Conservation (phyloP, 2,329 filamentous ascomycete species). For the Penicillium sp. region DNA sequence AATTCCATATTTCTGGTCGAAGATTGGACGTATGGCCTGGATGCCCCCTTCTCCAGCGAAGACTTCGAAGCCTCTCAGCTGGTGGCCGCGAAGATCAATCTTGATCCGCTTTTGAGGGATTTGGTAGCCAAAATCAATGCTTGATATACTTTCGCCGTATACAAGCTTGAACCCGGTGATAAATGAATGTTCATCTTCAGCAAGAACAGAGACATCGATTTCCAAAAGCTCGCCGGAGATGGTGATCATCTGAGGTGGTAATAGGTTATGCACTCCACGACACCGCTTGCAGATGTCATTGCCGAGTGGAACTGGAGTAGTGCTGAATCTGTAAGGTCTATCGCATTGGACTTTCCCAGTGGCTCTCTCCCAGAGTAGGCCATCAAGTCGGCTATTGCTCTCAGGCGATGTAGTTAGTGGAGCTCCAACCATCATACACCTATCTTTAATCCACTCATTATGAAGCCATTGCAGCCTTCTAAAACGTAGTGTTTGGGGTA, state of each 20-base stretch:
- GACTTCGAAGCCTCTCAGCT: not conserved
- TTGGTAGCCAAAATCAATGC: constrained; percentile 3
- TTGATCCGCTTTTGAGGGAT: constrained; percentile 4
- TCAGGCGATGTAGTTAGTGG: not conserved
- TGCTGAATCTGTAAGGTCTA: not conserved
- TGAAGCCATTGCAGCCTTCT: not conserved
- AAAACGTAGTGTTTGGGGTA: not conserved
- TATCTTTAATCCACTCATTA: not conserved
- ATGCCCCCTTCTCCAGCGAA: too few relatives aligned
- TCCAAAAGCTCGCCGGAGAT: not conserved
- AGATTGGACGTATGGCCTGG: too few relatives aligned
- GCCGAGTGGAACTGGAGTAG: not conserved
- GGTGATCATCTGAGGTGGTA: not conserved
- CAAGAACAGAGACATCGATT: constrained; percentile 3
- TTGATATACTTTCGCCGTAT: not conserved
- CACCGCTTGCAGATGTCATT: not conserved
- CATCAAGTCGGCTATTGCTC: not conserved
- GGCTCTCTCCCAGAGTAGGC: not conserved
- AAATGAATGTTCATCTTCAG: constrained; percentile 1
- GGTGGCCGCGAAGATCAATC: constrained; percentile 2
- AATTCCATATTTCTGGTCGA: too few relatives aligned
- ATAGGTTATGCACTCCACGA: not conserved
- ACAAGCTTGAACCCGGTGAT: constrained; percentile 6
- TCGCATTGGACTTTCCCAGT: not conserved
- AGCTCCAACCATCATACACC: constrained; percentile 3